These are phyloP conservation scores for Cytidiella melzeri DNA, from an alignment of 768 basidiomycete genomes.

Conservation along the genomic window DNA sequence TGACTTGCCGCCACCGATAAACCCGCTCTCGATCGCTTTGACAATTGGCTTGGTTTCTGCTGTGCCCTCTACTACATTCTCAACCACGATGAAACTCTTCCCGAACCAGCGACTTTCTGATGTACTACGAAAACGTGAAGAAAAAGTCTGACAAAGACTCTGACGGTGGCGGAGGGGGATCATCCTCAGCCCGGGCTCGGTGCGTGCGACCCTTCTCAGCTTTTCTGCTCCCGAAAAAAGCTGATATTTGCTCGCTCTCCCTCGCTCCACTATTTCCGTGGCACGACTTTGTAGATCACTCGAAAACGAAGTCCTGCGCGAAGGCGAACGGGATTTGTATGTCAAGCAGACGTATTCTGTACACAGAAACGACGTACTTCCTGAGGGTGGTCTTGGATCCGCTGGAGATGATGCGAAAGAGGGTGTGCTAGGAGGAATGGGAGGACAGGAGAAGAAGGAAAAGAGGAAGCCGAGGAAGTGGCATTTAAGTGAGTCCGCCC, in stretches of 20 bases:
- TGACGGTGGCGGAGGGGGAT: neutral
- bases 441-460: slow-evolving; percentile 20
- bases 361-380: slow-evolving; percentile 28
- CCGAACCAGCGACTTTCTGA: slow-evolving; percentile 80
- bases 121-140: slow-evolving; percentile 60
- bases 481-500: slow-evolving; percentile 62
- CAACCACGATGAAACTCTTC: too few relatives aligned
- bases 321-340: slow-evolving; percentile 33
- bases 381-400: slow-evolving; percentile 10
- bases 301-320: slow-evolving; percentile 35
- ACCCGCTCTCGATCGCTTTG: too few relatives aligned
- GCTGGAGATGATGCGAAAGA: neutral
- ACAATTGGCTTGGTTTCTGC: too few relatives aligned
- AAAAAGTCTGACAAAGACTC: slow-evolving; percentile 17
- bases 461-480: slow-evolving; percentile 50
- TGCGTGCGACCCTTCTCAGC: too few relatives aligned
- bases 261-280: too few relatives aligned
- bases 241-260: too few relatives aligned
- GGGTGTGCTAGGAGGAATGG: slow-evolving; percentile 17
- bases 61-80: too few relatives aligned
- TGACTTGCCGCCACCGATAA: too few relatives aligned
- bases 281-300: too few relatives aligned
- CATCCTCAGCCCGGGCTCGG: neutral
- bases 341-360: slow-evolving; percentile 86
- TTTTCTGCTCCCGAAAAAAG: too few relatives aligned